Percentiles rank a stretch among this genome's conserved stretches.
Evolutionary conservation across 2,329 filamentous ascomycete species (phyloP).

Genomic region (Claviceps sp.): DNA sequence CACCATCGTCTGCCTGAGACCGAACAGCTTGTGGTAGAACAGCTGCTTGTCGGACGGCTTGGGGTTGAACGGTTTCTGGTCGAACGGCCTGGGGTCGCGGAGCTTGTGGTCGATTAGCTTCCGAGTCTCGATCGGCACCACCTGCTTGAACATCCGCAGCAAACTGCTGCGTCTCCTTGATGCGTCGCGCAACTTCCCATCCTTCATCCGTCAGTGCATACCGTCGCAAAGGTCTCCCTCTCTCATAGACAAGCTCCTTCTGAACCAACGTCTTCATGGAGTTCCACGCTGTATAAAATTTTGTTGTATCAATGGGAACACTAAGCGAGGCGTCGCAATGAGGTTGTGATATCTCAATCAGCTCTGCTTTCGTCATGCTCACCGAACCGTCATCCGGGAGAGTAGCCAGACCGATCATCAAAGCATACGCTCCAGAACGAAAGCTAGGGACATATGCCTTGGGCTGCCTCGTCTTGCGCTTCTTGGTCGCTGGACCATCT

Average conservation of each 20-base stretch:
- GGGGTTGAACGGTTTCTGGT: too few species aligned
- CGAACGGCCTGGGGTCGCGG: too few species aligned
- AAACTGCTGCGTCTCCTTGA: slow-evolving; percentile 39
- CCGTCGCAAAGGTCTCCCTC: slow-evolving; percentile 51
- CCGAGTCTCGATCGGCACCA: background rate
- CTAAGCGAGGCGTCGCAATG: slow-evolving; percentile 64
- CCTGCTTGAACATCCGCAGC: slow-evolving; percentile 12
- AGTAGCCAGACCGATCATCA: slow-evolving; percentile 53
- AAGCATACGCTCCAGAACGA: slow-evolving; percentile 61
- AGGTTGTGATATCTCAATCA: slow-evolving; percentile 57
- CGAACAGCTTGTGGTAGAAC: background rate
- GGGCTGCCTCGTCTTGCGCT: slow-evolving; percentile 39
- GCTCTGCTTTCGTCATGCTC: slow-evolving; percentile 52
- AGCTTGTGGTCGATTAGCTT: background rate
- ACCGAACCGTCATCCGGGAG: slow-evolving; percentile 36
- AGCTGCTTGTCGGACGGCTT: too few species aligned
- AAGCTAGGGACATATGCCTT: slow-evolving; percentile 60
- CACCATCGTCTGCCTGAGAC: background rate
- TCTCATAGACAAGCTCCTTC: slow-evolving; percentile 62
- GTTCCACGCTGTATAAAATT: slow-evolving; percentile 69
- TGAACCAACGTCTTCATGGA: slow-evolving; percentile 64
- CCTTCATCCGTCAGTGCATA: slow-evolving; percentile 67
- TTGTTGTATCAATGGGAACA: slow-evolving; percentile 50
- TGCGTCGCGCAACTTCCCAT: slow-evolving; percentile 57
- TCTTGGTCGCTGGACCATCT: slow-evolving; percentile 29